Conservation (phyloP, 2,329 filamentous ascomycete genomes). For the Pyrenophora graminea region DNA sequence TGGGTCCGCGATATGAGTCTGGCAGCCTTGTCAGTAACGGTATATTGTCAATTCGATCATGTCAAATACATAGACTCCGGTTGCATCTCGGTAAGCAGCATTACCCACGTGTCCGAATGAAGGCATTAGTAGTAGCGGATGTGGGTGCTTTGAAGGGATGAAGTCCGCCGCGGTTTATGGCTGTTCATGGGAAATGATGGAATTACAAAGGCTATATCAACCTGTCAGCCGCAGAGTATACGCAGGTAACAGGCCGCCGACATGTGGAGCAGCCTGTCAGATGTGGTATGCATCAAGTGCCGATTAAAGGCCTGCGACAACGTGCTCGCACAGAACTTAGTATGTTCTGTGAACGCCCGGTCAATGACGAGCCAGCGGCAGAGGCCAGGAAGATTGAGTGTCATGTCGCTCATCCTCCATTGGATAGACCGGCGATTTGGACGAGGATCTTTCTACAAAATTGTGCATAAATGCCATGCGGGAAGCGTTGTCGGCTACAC, state of each 20-base stretch:
- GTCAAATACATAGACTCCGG: constrained; percentile 28
- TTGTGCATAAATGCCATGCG: constrained; percentile 20
- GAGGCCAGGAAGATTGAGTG: constrained; percentile 3
- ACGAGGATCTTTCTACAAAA: constrained; percentile 11
- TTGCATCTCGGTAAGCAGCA: constrained; percentile 39
- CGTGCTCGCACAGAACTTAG: constrained; percentile 1
- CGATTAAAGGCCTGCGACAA: constrained; percentile 13
- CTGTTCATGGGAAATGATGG: constrained; percentile 4
- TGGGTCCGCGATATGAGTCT: constrained; percentile 40
- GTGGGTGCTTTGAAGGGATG: constrained; percentile 3
- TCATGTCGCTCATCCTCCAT: constrained; percentile 18
- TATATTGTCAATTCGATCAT: neutral
- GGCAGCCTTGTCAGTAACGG: constrained; percentile 14
- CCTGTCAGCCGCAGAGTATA: neutral
- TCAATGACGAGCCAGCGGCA: constrained; percentile 1
- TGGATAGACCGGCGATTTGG: constrained; percentile 11
- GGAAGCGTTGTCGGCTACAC: constrained; percentile 7
- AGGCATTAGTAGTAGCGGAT: constrained; percentile 23
- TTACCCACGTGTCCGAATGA: constrained; percentile 37
- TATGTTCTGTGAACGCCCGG: constrained; percentile 11
- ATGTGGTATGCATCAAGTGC: constrained; percentile 1
- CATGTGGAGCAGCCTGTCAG: constrained; percentile 9
- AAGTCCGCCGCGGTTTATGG: constrained; percentile 1
- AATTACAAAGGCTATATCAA: constrained; percentile 10
- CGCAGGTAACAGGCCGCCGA: constrained; percentile 6